phyloP scores from a whole-genome alignment of 768 basidiomycete genomes.

The Amanita fuliginea region DNA sequence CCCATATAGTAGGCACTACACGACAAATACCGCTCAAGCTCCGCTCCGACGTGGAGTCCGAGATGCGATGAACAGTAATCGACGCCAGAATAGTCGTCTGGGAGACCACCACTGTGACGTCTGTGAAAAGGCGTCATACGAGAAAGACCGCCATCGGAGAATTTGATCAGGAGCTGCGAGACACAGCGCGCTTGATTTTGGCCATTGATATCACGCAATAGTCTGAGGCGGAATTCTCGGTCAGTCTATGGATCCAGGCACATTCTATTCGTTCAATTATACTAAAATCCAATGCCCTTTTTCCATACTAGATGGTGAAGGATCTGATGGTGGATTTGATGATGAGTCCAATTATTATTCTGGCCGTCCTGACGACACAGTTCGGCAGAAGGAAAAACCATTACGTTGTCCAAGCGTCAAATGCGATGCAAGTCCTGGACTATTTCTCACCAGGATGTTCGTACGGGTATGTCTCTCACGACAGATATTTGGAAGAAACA shows the following conservation, averaged over 20 bases:
- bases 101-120: too few species aligned
- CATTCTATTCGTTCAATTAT: background rate
- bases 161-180: too few species aligned
- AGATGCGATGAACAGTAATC: too few species aligned
- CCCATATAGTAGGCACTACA: too few species aligned
- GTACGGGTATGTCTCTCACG: background rate
- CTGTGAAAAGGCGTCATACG: too few species aligned
- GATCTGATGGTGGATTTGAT: slow-evolving; percentile 24
- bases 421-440: slow-evolving; percentile 24
- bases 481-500: slow-evolving; percentile 5
- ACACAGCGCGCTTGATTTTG: slow-evolving; percentile 46
- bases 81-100: too few species aligned
- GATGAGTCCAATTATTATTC: too few species aligned
- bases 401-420: slow-evolving; percentile 42
- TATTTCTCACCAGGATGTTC: background rate
- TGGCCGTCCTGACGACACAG: slow-evolving; percentile 20
- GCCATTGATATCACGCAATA: slow-evolving; percentile 45
- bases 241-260: slow-evolving; percentile 2
- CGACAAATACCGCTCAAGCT: too few species aligned
- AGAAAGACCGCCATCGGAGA: too few species aligned
- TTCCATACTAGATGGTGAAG: slow-evolving; percentile 19
- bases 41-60: too few species aligned
- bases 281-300: background rate
- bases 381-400: slow-evolving; percentile 16
- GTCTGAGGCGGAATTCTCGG: background rate